Evolutionary conservation across 1,139 yeast genomes (phyloP), one percentile per base, ranked within the genome.

Genomic region (Geotrichum australiense): DNA sequence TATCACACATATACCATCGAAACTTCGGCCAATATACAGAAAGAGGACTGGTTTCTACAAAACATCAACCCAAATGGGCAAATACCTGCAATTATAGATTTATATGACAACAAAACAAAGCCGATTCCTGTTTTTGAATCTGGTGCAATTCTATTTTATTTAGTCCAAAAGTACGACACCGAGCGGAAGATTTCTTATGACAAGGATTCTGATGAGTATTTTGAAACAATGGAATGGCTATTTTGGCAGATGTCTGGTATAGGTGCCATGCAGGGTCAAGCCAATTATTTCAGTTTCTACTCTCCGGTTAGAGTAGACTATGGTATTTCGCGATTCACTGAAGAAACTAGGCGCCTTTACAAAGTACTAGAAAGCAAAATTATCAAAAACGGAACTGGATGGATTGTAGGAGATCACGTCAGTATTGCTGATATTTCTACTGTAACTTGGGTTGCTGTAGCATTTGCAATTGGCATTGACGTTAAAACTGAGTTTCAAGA

Each of bases 21-120:
- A 48, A 57, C 77, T 38, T 12, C 47, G 2, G 61, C 55, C 20
- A 59, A 61, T 35, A 70, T 54, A 14, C 76, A 71, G 47, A 77
- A 78, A 53, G 65, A 68, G 47, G 70, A 65, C 1, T 74, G 78
- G 76, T 78, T 66, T 51, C 55, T 73, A 42, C 61, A 69, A 41
- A 27, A 37, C 19, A 57, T 75, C 52, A 76, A 78, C 54, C 78
- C 79, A 18, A 77, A 78, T 52, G 83, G 84, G 12, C 65, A 78
- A 48, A 73, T 78, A 42, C 84, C 85, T 15, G 68, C 76, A 1
- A 55, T 78, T 16, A 65, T 68, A 2, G 78, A 75, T n/a, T n/a
- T n/a, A n/a, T n/a, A n/a, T 52, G 71, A 62, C 35, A 59, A 69
- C 16, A 58, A 51, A 3, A 42, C 35, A 42, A 47, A 44, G 29